Evolutionary conservation across 2,329 filamentous ascomycete genomes (phyloP), one percentile per base, ranked within the genome.

Genomic region (Cordyceps tenuipes): DNA sequence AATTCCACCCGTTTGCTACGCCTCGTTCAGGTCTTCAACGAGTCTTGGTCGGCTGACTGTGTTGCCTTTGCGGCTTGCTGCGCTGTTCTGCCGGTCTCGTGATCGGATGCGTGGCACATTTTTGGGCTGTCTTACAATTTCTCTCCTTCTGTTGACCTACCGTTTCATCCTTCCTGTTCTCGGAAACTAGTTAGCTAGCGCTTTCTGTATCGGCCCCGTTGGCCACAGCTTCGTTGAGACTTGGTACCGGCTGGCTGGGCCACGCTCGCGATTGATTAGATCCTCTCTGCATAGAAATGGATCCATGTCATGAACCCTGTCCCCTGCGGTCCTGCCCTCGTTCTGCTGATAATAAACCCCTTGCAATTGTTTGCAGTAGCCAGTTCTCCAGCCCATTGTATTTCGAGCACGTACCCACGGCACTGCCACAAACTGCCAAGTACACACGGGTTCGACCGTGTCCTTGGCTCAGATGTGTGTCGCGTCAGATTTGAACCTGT

Each of bases 241-340:
- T 26, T 26, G n/a, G 53, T 47, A 56, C 53, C 43, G 29, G 43
- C 53, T 47, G 43, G 5, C 43, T 56, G 53, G 53, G 43, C 53
- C 43, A 56, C 47, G 43, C 41, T 48, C 29, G 26, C 43, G 53
- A 56, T 56, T 56, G 53, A 56, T 56, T 48, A 56, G 53, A 56
- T 56, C 53, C 29, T 54, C 53, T 56, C 53, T 56, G 53, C 43
- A 48, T 29, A 48, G 43, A 19, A 26, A 56, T 48, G 53, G 53
- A 39, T 44, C 53, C 39, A 31, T 46, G 23, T 21, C 26, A 31
- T 46, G 39, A 47, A 55, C 52, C 52, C n/a, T 55, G 19, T 21
- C 34, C 55, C 46, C 29, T 29, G 21, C 5, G n/a, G n/a, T n/a
- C n/a, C n/a, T n/a, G n/a, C n/a, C n/a, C 19, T n/a, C 21, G 10